phyloP scores from a whole-genome alignment of 2,329 filamentous ascomycete genomes.

The Fusarium domesticum region DNA sequence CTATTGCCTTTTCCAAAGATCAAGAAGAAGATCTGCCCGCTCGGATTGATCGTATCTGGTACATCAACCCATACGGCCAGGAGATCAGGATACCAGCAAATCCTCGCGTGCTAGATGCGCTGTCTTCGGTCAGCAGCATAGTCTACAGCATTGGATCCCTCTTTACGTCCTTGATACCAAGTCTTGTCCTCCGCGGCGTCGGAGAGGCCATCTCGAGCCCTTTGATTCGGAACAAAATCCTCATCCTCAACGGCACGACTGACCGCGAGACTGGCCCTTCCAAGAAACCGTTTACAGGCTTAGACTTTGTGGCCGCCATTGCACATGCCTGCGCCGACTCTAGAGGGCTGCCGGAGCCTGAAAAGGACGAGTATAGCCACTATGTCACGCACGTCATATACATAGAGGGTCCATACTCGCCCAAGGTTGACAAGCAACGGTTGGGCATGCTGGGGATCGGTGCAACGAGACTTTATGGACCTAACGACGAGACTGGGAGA shows the following conservation, averaged over 20 bases:
- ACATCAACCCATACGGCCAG: conserved; percentile 98
- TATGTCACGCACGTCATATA: conserved; percentile 87
- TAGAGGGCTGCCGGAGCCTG: conserved; percentile 44
- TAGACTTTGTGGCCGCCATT: conserved; percentile 81
- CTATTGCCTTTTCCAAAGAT: conserved; percentile 78
- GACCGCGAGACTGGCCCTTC: conserved; percentile 85
- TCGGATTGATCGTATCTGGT: conserved; percentile 82
- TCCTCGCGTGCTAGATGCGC: conserved; percentile 68
- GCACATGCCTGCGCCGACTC: conserved; percentile 70
- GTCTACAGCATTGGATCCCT: conserved; percentile 93
- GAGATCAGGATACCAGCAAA: conserved; percentile 86
- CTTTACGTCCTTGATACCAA: conserved; percentile 86
- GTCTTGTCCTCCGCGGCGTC: conserved; percentile 70
- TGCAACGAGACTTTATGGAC: conserved; percentile 72
- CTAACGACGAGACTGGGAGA: conserved; percentile 43
- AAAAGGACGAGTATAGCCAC: conserved; percentile 49
- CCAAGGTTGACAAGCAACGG: conserved; percentile 64
- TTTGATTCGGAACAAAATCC: conserved; percentile 63
- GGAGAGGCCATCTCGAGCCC: conserved; percentile 55
- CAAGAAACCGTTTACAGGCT: conserved; percentile 61
- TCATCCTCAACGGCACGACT: conserved; percentile 78
- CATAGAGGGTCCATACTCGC: conserved; percentile 67
- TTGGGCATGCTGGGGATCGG: conserved; percentile 70
- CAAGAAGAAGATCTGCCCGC: conserved; percentile 72
- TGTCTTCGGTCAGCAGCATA: conserved; percentile 63